Evolutionary conservation across 169 alveolate genomes (phyloP).

Genomic region (Plasmodium inui): DNA sequence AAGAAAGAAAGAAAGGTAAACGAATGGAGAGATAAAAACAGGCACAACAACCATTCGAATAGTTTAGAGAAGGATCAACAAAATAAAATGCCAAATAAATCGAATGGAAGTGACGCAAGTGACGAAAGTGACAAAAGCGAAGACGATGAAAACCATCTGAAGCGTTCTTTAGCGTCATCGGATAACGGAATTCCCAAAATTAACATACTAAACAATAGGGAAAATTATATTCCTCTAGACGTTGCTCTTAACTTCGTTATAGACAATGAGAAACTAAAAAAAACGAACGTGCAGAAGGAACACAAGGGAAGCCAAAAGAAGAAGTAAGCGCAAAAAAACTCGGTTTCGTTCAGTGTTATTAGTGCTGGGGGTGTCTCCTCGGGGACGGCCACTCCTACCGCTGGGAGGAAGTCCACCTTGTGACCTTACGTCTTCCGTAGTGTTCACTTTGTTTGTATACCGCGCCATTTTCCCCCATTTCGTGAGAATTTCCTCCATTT

Average conservation of each 20-base stretch:
- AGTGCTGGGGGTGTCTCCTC: neutral
- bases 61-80: neutral
- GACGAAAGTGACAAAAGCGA: neutral
- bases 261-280: conserved; percentile 59
- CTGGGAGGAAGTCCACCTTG: neutral
- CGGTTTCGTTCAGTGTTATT: neutral
- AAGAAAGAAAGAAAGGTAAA: neutral
- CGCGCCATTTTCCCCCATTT: neutral
- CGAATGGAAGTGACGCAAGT: neutral
- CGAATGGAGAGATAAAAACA: neutral
- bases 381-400: neutral
- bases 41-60: neutral
- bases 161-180: conserved; percentile 49
- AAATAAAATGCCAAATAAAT: neutral
- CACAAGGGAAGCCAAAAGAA: conserved; percentile 27
- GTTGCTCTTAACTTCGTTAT: conserved; percentile 66
- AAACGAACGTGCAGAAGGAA: conserved; percentile 55
- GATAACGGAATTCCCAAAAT: conserved; percentile 66
- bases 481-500: neutral
- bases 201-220: conserved; percentile 59
- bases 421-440: neutral
- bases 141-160: neutral
- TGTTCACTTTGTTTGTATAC: neutral
- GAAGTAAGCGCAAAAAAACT: conserved; percentile 4
- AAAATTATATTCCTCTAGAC: conserved; percentile 68